A percentile compares a stretch with the other conserved stretches of the same genome.
Conservation (phyloP, 768 basidiomycete species). For the Pulveroboletus frians region DNA sequence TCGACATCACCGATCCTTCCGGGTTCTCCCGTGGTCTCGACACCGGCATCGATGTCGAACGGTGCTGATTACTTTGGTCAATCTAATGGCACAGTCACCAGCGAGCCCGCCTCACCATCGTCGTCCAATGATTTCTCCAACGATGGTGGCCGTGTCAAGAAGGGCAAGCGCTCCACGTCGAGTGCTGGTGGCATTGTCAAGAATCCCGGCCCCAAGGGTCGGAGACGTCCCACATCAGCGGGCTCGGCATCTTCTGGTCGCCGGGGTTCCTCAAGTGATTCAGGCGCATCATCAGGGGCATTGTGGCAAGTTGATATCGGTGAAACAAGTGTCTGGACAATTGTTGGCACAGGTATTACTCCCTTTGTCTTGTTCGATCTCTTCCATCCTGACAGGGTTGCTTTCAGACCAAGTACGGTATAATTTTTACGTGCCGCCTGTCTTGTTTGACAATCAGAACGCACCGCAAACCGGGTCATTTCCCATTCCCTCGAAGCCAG, state of each 20-base stretch:
- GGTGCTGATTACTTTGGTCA: conserved; percentile 63
- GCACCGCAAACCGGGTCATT: conserved; percentile 66
- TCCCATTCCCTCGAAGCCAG: conserved; percentile 74
- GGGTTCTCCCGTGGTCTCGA: conserved; percentile 64
- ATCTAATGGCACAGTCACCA: conserved; percentile 40
- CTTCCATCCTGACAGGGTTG: conserved; percentile 15
- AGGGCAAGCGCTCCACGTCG: conserved; percentile 69
- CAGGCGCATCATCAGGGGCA: conserved; percentile 69
- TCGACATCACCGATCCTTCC: conserved; percentile 58
- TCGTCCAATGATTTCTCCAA: conserved; percentile 66
- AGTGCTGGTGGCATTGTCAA: conserved; percentile 47
- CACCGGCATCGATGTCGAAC: conserved; percentile 47
- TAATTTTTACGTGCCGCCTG: conserved; percentile 88
- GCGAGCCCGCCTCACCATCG: conserved; percentile 64
- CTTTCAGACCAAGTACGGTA: conserved; percentile 80
- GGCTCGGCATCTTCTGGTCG: conserved; percentile 64
- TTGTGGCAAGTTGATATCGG: conserved; percentile 89
- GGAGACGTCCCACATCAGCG: conserved; percentile 74
- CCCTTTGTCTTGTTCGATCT: conserved; percentile 1
- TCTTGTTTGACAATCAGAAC: conserved; percentile 75
- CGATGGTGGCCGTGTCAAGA: conserved; percentile 82
- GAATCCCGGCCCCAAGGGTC: conserved; percentile 39
- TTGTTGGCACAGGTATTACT: conserved; percentile 76
- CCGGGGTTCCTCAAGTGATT: conserved; percentile 61
- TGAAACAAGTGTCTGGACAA: conserved; percentile 92